Evolutionary conservation across 23 red algal genomes (phyloP).

Genomic region (Agarophyton chilense): DNA sequence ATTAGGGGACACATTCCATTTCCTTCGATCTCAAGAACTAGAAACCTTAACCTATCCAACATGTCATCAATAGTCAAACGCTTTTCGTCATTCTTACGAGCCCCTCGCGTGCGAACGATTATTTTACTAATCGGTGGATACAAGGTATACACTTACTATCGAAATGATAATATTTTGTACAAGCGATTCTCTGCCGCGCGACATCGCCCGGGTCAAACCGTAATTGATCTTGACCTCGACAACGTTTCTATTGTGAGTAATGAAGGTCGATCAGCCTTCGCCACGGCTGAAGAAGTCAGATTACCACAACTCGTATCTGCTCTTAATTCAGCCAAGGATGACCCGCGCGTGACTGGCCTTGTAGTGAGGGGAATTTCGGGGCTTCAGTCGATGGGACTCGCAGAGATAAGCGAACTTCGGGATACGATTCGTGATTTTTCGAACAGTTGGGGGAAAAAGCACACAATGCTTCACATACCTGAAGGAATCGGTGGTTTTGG

Average conservation of each 20-base stretch:
- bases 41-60: neutral
- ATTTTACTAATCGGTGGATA: conserved; percentile 55
- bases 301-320: conserved; percentile 59
- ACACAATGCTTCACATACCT: conserved; percentile 73
- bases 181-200: conserved; percentile 39
- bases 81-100: conserved; percentile 41
- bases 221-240: conserved; percentile 75
- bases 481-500: conserved; percentile 54
- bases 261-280: conserved; percentile 33
- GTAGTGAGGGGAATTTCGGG: conserved; percentile 63
- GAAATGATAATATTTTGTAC: conserved; percentile 48
- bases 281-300: conserved; percentile 52
- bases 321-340: conserved; percentile 47
- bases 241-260: conserved; percentile 38
- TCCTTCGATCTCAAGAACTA: neutral
- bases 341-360: conserved; percentile 77
- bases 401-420: conserved; percentile 62
- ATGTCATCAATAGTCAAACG: conserved; percentile 18
- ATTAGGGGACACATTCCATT: too few relatives aligned
- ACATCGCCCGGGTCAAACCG: conserved; percentile 54
- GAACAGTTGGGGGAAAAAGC: conserved; percentile 46
- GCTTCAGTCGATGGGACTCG: conserved; percentile 51
- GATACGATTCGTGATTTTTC: conserved; percentile 60
- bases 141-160: conserved; percentile 43
- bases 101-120: conserved; percentile 30